Conservation (phyloP, 176 grass and related monocot genomes). For the Hyparrhenia diplandra region DNA sequence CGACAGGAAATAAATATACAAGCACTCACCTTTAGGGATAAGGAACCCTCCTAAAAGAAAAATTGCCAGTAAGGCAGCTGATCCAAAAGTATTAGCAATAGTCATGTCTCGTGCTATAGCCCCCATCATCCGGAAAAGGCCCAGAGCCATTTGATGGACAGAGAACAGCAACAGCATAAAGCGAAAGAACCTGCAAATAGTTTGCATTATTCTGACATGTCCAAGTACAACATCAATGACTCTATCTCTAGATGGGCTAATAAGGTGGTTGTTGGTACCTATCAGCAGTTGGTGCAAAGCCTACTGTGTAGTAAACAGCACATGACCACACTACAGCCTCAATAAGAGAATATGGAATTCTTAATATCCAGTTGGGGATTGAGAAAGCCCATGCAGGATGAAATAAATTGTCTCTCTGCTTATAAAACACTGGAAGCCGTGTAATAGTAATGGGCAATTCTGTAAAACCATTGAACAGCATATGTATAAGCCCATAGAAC, state of each 20-base stretch:
- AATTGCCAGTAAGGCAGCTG: conserved; percentile 42
- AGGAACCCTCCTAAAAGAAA: conserved; percentile 76
- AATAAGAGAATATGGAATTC: conserved; percentile 64
- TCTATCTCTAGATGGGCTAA: not conserved
- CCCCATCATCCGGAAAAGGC: conserved; percentile 73
- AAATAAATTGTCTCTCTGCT: conserved; percentile 77
- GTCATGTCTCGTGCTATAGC: conserved; percentile 59
- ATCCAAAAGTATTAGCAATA: conserved; percentile 71
- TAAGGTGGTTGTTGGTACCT: conserved; percentile 32
- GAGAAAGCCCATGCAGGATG: conserved; percentile 77
- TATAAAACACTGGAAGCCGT: conserved; percentile 69
- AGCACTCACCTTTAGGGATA: conserved; percentile 56
- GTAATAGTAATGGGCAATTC: conserved; percentile 69
- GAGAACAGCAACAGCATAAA: conserved; percentile 67
- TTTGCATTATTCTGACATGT: not conserved
- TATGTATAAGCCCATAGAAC: conserved; percentile 68
- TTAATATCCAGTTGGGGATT: conserved; percentile 67
- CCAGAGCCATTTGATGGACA: conserved; percentile 80
- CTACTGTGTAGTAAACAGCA: conserved; percentile 69
- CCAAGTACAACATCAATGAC: not conserved
- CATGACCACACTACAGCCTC: conserved; percentile 77
- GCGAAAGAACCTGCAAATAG: conserved; percentile 49
- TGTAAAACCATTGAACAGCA: conserved; percentile 81
- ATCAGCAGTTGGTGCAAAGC: conserved; percentile 53
- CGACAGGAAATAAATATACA: not conserved